phyloP scores from a whole-genome alignment of 345 rosid species.

The Luvunga scandens region DNA sequence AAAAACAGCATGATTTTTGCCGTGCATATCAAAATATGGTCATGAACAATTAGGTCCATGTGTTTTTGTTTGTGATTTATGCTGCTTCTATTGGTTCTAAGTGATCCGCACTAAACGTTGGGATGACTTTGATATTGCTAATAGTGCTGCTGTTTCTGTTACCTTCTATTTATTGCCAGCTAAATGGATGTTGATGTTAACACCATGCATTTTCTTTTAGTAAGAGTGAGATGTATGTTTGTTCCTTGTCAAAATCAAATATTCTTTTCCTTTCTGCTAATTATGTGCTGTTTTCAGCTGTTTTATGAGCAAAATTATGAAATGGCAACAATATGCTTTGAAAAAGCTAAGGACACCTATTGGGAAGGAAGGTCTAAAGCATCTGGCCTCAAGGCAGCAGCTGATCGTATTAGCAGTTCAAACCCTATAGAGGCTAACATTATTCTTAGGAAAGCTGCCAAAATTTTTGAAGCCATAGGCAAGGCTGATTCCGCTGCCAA shows the following conservation, averaged over 20 bases:
- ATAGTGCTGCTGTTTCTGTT: background rate
- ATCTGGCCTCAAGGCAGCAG: conserved; percentile 36
- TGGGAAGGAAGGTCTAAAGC: conserved; percentile 48
- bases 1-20: background rate
- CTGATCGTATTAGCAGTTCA: conserved; percentile 32
- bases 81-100: background rate
- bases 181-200: background rate
- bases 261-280: background rate
- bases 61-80: background rate
- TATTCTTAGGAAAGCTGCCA: conserved; percentile 45
- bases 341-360: conserved; percentile 37
- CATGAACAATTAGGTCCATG: background rate
- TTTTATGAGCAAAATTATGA: conserved; percentile 36
- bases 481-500: conserved; percentile 43
- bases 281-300: conserved; percentile 31
- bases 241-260: background rate
- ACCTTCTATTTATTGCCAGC: background rate
- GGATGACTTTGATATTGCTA: background rate
- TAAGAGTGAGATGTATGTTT: background rate
- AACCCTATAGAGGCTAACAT: conserved; percentile 31
- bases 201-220: background rate
- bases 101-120: background rate
- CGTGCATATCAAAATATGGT: background rate
- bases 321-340: conserved; percentile 50
- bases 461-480: conserved; percentile 42